phyloP scores from a whole-genome alignment of 2,329 filamentous ascomycete genomes.

The Tolypocladium ophioglossoides region DNA sequence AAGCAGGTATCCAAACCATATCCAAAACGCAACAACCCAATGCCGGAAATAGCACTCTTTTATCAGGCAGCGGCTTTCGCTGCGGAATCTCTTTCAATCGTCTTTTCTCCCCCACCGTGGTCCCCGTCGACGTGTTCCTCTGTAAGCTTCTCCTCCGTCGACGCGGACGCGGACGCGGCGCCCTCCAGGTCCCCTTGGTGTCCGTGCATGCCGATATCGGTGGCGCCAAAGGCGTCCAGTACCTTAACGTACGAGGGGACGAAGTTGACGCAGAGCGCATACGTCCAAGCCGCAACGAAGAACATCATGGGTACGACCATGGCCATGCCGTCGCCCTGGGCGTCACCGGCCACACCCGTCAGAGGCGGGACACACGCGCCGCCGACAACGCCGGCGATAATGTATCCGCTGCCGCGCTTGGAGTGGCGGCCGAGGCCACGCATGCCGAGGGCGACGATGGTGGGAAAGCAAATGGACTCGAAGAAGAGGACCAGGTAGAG shows the following conservation, averaged over 20 bases:
- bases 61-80: too few relatives aligned
- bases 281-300: conserved; percentile 45
- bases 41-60: not conserved
- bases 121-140: not conserved
- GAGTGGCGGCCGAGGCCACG: conserved; percentile 65
- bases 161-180: not conserved
- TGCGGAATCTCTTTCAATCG: not conserved
- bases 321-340: conserved; percentile 45
- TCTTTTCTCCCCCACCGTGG: not conserved
- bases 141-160: conserved; percentile 13
- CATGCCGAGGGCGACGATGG: conserved; percentile 69
- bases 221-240: conserved; percentile 45
- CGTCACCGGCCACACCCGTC: conserved; percentile 57
- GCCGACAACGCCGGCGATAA: conserved; percentile 57
- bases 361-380: conserved; percentile 66
- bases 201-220: conserved; percentile 29
- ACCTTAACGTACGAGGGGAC: conserved; percentile 50
- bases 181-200: conserved; percentile 10
- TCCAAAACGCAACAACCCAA: not conserved
- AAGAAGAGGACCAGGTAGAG: conserved; percentile 67
- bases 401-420: conserved; percentile 64
- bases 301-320: conserved; percentile 58
- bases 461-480: conserved; percentile 72
- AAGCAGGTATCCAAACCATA: not conserved
- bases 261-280: conserved; percentile 55